These are phyloP conservation scores for Camellia oleifera DNA, from an alignment of 179 eudicot species.

Conservation along the genomic window DNA sequence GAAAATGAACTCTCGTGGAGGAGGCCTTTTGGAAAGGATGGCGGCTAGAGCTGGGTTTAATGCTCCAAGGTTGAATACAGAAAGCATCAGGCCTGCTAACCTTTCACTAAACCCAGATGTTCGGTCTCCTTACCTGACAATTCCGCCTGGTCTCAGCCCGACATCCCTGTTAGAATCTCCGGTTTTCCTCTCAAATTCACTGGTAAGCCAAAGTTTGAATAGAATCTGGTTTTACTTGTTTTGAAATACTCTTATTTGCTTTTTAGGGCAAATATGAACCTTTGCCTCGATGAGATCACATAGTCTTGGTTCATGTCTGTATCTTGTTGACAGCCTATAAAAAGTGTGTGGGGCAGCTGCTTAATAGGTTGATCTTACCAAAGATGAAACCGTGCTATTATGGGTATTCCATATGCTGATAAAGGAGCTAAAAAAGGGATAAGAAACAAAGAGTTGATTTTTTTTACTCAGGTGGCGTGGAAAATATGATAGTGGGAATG, in stretches of 20 bases:
- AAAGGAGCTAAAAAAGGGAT: background rate
- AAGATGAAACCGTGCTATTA: background rate
- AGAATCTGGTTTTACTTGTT: background rate
- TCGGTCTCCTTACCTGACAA: constrained; percentile 41
- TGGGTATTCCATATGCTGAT: background rate
- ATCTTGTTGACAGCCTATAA: background rate
- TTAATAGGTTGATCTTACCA: background rate
- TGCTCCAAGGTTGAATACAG: constrained; percentile 55
- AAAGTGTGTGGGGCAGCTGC: background rate
- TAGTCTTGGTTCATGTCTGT: background rate
- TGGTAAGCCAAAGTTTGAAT: constrained; percentile 27
- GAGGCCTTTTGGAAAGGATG: constrained; percentile 47
- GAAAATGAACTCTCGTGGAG: constrained; percentile 31
- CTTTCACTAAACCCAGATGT: constrained; percentile 24
- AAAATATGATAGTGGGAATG: background rate
- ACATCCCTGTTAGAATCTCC: constrained; percentile 53
- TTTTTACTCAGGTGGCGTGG: background rate
- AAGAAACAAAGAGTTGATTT: background rate
- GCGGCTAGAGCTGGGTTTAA: constrained; percentile 60
- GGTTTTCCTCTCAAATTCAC: constrained; percentile 50
- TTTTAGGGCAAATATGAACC: background rate
- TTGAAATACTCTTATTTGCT: constrained; percentile 9
- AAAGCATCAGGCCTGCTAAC: constrained; percentile 34
- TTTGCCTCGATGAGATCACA: background rate
- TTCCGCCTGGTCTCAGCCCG: constrained; percentile 54